Conservation (phyloP, 1,284 basidiomycete species). For the Cystobasidiaceae sp. region DNA sequence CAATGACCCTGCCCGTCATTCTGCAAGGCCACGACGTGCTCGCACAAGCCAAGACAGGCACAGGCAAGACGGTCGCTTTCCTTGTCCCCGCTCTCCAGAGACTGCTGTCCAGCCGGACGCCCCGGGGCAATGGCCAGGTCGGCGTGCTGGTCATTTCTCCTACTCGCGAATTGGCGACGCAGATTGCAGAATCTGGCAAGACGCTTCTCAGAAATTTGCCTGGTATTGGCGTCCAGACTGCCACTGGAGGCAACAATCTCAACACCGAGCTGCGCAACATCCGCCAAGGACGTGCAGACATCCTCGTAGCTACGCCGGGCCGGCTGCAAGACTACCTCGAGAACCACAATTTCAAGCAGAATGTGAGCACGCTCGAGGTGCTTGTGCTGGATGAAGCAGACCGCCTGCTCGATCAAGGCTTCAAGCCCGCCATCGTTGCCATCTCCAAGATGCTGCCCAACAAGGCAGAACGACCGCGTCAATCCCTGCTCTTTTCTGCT, state of each 20-base stretch:
- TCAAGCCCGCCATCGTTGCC: slow-evolving; percentile 43
- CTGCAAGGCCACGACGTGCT: slow-evolving; percentile 52
- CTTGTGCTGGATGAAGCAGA: slow-evolving; percentile 53
- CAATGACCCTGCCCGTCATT: slow-evolving; percentile 50
- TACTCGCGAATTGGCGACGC: slow-evolving; percentile 51
- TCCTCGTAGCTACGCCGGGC: slow-evolving; percentile 53
- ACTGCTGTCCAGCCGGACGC: slow-evolving; percentile 41
- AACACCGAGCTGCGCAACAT: slow-evolving; percentile 47
- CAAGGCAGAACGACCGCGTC: slow-evolving; percentile 42
- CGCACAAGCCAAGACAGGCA: slow-evolving; percentile 85
- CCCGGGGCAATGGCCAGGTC: slow-evolving; percentile 29
- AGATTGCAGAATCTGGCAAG: slow-evolving; percentile 43
- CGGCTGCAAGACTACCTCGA: slow-evolving; percentile 51
- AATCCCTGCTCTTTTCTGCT: slow-evolving; percentile 52
- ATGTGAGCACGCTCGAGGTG: slow-evolving; percentile 44
- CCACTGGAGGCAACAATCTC: slow-evolving; percentile 52
- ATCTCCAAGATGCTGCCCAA: slow-evolving; percentile 47
- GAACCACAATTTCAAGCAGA: slow-evolving; percentile 45
- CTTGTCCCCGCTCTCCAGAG: slow-evolving; percentile 53
- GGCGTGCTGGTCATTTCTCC: slow-evolving; percentile 49
- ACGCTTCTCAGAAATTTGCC: slow-evolving; percentile 33
- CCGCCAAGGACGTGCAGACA: slow-evolving; percentile 44
- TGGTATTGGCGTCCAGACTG: slow-evolving; percentile 45
- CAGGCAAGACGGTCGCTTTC: slow-evolving; percentile 87
- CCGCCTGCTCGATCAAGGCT: slow-evolving; percentile 49